Evolutionary conservation across 331 rosid species (phyloP).

Genomic region (Phaseolus coccineus): DNA sequence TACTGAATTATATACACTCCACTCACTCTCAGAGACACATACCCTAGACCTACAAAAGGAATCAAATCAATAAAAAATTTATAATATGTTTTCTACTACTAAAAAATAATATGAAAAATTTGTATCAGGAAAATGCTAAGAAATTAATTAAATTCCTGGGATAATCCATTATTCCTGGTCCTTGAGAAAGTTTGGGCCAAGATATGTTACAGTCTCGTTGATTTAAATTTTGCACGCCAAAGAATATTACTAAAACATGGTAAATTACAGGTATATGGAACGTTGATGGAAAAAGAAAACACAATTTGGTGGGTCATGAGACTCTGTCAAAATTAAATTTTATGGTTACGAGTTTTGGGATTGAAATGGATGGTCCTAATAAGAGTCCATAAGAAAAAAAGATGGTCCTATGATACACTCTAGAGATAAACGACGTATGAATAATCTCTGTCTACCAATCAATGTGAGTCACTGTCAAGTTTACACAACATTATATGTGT

Average conservation of each 20-base stretch:
- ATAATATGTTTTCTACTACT: neutral
- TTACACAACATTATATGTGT: conserved; percentile 17
- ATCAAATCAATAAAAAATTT: neutral
- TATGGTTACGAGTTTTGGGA: conserved; percentile 38
- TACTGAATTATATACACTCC: conserved; percentile 31
- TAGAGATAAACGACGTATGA: conserved; percentile 37
- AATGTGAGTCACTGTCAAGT: conserved; percentile 44
- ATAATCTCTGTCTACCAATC: conserved; percentile 49
- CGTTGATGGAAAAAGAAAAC: conserved; percentile 37
- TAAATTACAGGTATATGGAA: conserved; percentile 14
- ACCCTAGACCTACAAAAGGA: neutral
- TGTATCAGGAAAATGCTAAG: neutral
- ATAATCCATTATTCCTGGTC: conserved; percentile 19
- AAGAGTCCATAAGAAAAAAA: conserved; percentile 9
- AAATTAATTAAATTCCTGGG: conserved; percentile 9
- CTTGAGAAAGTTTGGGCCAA: neutral
- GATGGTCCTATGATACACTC: conserved; percentile 36
- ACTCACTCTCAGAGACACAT: neutral
- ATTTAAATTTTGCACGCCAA: conserved; percentile 30
- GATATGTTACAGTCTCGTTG: conserved; percentile 12
- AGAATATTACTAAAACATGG: conserved; percentile 27
- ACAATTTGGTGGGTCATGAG: conserved; percentile 35
- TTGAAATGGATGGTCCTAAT: conserved; percentile 32
- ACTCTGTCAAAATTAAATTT: conserved; percentile 38
- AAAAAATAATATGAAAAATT: neutral